Evolutionary conservation across 1,284 basidiomycete species (phyloP).

Genomic region (Anthracocystis setariae): DNA sequence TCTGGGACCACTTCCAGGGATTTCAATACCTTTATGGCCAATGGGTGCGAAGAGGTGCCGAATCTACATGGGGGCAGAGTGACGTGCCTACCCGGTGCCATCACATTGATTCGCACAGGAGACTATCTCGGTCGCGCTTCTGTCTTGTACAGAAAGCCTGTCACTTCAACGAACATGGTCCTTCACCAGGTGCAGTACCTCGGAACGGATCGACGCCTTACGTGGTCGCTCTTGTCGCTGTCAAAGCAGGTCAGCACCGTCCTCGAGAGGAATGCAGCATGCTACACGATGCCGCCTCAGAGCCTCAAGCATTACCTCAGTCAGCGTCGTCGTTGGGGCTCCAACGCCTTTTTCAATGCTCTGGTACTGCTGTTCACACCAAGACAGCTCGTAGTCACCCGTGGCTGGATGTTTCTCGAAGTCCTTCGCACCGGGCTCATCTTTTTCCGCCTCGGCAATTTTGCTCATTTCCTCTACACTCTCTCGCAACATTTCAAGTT

Average conservation of each 20-base stretch:
- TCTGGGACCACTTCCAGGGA: conserved; percentile 39
- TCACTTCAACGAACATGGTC: conserved; percentile 21
- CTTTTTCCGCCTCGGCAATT: conserved; percentile 34
- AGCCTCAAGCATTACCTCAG: conserved; percentile 36
- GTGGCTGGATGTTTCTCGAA: conserved; percentile 30
- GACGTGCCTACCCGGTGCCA: conserved; percentile 35
- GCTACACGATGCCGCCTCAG: conserved; percentile 37
- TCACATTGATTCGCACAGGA: conserved; percentile 32
- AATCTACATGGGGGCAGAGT: conserved; percentile 37
- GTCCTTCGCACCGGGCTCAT: conserved; percentile 23
- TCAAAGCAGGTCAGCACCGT: conserved; percentile 32
- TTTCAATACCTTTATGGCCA: conserved; percentile 42
- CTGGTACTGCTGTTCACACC: conserved; percentile 21
- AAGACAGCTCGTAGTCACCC: conserved; percentile 26
- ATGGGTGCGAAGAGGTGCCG: conserved; percentile 25
- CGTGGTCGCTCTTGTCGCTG: conserved; percentile 38
- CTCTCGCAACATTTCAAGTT: conserved; percentile 22
- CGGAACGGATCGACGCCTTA: conserved; percentile 30
- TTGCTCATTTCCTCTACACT: conserved; percentile 32
- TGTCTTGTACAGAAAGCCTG: conserved; percentile 30
- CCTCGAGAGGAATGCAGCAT: conserved; percentile 28
- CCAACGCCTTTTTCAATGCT: conserved; percentile 40
- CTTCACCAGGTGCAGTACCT: conserved; percentile 36
- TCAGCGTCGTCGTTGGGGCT: conserved; percentile 32
- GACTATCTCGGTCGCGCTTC: conserved; percentile 26